phyloP scores from a whole-genome alignment of 192 early-diverging fungal genomes.

The Neocallimastix lanati region DNA sequence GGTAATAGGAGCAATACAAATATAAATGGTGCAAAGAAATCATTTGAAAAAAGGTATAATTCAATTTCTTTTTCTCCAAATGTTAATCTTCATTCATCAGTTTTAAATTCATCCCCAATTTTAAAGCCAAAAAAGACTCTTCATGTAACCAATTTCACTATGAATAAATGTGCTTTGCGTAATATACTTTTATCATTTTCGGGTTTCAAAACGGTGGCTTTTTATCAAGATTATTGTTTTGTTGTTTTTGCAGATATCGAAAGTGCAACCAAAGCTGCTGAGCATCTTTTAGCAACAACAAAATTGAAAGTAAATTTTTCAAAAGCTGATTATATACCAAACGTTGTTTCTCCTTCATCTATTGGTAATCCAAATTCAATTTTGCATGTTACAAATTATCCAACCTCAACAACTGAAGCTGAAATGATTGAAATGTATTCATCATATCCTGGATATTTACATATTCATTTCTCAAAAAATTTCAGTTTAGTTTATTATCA shows the following conservation, averaged over 20 bases:
- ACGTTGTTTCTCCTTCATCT: slow-evolving; percentile 9
- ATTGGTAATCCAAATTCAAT: slow-evolving; percentile 19
- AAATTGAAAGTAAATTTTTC: slow-evolving; percentile 27
- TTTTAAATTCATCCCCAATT: background rate
- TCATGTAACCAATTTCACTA: slow-evolving; percentile 24
- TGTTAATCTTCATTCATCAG: background rate
- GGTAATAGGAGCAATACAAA: background rate
- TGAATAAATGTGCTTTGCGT: slow-evolving; percentile 11
- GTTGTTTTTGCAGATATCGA: slow-evolving; percentile 17
- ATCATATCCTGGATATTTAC: slow-evolving; percentile 11
- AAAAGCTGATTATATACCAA: slow-evolving; percentile 22
- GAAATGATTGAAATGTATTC: slow-evolving; percentile 15
- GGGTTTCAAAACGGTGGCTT: slow-evolving; percentile 21
- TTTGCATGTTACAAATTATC: slow-evolving; percentile 20
- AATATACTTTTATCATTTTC: slow-evolving; percentile 13
- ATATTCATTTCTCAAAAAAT: slow-evolving; percentile 19
- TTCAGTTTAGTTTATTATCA: slow-evolving; percentile 19
- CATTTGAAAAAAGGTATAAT: background rate
- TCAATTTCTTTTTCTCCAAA: background rate
- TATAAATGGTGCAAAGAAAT: background rate
- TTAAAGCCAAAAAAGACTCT: slow-evolving; percentile 19
- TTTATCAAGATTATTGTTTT: slow-evolving; percentile 31
- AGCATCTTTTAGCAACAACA: slow-evolving; percentile 21
- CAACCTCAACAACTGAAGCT: slow-evolving; percentile 12
- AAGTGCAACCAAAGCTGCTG: slow-evolving; percentile 17